Conservation (phyloP, 2,329 filamentous ascomycete genomes). For the Lachnellula willkommii region DNA sequence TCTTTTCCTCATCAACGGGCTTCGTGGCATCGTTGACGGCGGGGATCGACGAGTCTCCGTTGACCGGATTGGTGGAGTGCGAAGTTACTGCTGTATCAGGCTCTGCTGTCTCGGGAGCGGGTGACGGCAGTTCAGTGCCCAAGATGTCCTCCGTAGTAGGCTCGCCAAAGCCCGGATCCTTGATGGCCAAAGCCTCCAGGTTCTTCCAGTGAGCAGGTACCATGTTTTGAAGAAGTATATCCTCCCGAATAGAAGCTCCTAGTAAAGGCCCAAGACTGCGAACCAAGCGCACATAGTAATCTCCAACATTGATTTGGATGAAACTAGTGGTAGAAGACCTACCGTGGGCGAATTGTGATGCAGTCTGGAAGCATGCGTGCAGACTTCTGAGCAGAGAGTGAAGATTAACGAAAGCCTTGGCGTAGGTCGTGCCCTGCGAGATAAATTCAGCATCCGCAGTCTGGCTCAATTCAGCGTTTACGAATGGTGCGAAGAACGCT, state of each 20-base stretch:
- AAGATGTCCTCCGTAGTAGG: conserved; percentile 9
- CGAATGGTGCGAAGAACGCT: conserved; percentile 67
- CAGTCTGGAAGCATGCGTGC: conserved; percentile 65
- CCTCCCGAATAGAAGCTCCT: conserved; percentile 76
- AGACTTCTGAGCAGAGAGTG: conserved; percentile 73
- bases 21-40: not conserved
- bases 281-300: conserved; percentile 73
- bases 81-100: not conserved
- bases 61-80: not conserved
- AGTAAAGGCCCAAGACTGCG: conserved; percentile 72
- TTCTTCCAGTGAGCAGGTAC: conserved; percentile 64
- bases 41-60: not conserved
- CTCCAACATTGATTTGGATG: conserved; percentile 72
- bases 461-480: conserved; percentile 40
- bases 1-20: conserved; percentile 27
- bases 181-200: conserved; percentile 14
- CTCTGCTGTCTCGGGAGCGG: conserved; percentile 2
- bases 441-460: conserved; percentile 40
- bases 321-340: conserved; percentile 56
- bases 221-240: conserved; percentile 66
- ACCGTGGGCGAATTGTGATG: conserved; percentile 48
- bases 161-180: conserved; percentile 21
- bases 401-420: conserved; percentile 71
- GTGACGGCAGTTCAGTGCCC: conserved; percentile 12
- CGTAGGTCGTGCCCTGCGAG: conserved; percentile 65